Base-by-base conservation (phyloP, 2,329 filamentous ascomycete species). In the Lachnellula occidentalis region DNA sequence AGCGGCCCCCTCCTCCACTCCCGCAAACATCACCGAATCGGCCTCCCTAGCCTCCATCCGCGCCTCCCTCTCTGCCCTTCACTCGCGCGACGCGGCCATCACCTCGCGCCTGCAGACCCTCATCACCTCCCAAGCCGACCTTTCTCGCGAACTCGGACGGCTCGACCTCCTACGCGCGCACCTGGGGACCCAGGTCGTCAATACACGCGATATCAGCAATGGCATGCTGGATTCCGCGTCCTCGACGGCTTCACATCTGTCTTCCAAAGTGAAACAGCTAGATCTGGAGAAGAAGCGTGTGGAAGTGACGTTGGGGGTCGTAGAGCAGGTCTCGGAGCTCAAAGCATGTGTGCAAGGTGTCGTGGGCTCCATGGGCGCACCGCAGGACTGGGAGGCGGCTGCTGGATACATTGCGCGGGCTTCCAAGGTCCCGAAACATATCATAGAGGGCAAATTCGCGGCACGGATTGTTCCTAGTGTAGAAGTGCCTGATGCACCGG, bases 351-450 rank as follows among this genome's bases (percentile, higher is more conserved):
- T 97, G 36, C 83, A 96, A 57, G 94, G 94, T 43, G 92, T 97
- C 11, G 86, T 92, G 24, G 94, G 92, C 17, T 95, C 89, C 56
- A 99, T 99, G 94, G 94, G 92, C 34, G 92, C 92, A 4, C 90
- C 94, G 42, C 94, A 99, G 72, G 94, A 99, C 74, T 99, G 94
- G 94, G 94, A 99, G 72, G 94, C 90, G 3, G 94, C 94, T 3
- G 94, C 94, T 2, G 88, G 82, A 46, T 97, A 97, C 71, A 80
- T 99, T 55, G 83, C 88, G 59, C 83, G 92, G 45, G 92, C 94
- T 6, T 85, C 85, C 57, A 85, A 87, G 62, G 85, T 99, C 12
- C 92, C 92, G 0, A 79, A 85, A 49, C 78, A 87, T 1, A 92
- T 99, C 49, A 79, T 92, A 49, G 81, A 87, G 61, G 90, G 94